Percentiles rank a stretch among this genome's conserved stretches.
Evolutionary conservation across 257 asterid genomes (phyloP).

Genomic region (Solanum ossicruentum): DNA sequence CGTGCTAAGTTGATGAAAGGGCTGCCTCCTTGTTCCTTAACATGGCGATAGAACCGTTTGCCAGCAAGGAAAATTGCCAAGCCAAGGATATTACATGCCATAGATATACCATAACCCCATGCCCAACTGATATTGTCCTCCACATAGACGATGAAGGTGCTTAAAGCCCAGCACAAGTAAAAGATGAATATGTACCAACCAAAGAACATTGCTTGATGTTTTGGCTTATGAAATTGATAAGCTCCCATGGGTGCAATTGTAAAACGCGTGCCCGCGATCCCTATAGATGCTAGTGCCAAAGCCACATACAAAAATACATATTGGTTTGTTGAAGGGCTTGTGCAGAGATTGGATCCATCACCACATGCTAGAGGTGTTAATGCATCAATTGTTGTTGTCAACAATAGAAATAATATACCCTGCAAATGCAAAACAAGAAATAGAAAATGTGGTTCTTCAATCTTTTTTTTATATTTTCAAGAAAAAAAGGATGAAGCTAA

Average conservation of each 20-base stretch:
- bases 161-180: slow-evolving; percentile 5
- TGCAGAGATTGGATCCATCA: slow-evolving; percentile 5
- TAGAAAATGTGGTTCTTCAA: background rate
- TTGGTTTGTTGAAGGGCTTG: slow-evolving; percentile 10
- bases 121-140: slow-evolving; percentile 25
- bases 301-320: slow-evolving; percentile 5
- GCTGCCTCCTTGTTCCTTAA: slow-evolving; percentile 33
- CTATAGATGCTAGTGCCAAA: slow-evolving; percentile 11
- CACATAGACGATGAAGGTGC: slow-evolving; percentile 14
- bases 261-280: slow-evolving; percentile 22
- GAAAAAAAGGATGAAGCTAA: background rate
- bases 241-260: slow-evolving; percentile 24
- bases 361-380: slow-evolving; percentile 17
- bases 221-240: slow-evolving; percentile 13
- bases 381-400: slow-evolving; percentile 11
- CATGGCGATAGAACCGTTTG: slow-evolving; percentile 8
- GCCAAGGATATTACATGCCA: slow-evolving; percentile 14
- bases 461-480: background rate
- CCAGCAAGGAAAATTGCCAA: slow-evolving; percentile 13
- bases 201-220: slow-evolving; percentile 17
- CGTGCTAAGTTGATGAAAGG: slow-evolving; percentile 43
- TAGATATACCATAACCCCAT: slow-evolving; percentile 12
- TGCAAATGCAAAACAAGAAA: background rate
- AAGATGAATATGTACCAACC: slow-evolving; percentile 17
- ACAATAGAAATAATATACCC: slow-evolving; percentile 12